Percentiles rank a stretch among this genome's conserved stretches.
These are phyloP conservation scores for Epichloe uncinata DNA, from an alignment of 2,329 filamentous ascomycete species.

Conservation along the genomic window DNA sequence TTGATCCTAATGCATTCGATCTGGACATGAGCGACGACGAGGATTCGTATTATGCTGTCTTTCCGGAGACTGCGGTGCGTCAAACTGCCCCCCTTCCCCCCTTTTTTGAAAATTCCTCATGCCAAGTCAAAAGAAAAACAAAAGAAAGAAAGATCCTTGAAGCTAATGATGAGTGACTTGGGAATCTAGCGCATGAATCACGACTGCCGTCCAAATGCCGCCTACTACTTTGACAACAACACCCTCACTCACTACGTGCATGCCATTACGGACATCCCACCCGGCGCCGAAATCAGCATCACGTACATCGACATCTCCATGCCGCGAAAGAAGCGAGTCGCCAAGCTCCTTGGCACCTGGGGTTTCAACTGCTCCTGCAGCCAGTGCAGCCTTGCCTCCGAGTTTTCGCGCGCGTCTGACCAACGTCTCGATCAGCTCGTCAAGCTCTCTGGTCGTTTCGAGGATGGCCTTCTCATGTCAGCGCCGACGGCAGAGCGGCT, in stretches of 20 bases:
- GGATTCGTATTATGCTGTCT: conserved; percentile 1
- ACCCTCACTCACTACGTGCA: conserved; percentile 26
- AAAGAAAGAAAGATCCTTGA: too few relatives aligned
- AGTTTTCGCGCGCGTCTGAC: conserved; percentile 21
- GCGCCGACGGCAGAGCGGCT: conserved; percentile 25
- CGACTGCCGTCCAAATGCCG: conserved; percentile 31
- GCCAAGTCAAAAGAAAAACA: neutral
- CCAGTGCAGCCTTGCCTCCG: conserved; percentile 19
- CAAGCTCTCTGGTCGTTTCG: neutral
- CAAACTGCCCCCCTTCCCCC: too few relatives aligned
- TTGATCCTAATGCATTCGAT: conserved; percentile 9
- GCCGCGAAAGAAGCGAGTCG: conserved; percentile 13
- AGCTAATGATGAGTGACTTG: neutral
- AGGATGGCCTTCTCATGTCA: conserved; percentile 7
- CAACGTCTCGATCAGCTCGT: conserved; percentile 22
- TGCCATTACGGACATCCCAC: conserved; percentile 24
- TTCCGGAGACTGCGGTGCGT: conserved; percentile 9
- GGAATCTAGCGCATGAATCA: conserved; percentile 26
- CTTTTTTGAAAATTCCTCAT: too few relatives aligned
- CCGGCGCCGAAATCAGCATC: conserved; percentile 30
- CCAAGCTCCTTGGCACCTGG: conserved; percentile 21
- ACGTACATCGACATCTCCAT: conserved; percentile 27
- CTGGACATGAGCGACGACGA: neutral
- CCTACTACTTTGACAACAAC: conserved; percentile 27
- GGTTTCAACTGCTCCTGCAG: conserved; percentile 28